Conservation (phyloP, 78 protist genomes). For the Guillardia theta region DNA sequence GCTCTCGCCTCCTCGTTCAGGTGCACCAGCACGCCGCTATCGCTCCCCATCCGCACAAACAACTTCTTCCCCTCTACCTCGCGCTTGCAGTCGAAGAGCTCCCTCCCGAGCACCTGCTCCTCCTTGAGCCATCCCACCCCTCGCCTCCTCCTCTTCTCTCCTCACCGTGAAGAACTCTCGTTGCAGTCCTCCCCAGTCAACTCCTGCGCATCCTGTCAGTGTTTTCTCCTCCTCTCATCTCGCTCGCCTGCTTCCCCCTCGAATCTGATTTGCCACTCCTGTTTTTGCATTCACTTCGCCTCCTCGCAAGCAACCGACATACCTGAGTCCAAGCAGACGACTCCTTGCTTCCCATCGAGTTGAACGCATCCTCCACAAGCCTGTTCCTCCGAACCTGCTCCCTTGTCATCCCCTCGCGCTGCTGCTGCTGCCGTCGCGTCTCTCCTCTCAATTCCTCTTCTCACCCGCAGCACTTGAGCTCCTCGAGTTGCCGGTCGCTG, state of each 20-base stretch:
- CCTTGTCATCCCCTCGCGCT: not conserved
- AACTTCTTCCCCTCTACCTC: not conserved
- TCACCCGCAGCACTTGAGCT: not conserved
- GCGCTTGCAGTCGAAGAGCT: not conserved
- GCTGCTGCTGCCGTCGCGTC: not conserved
- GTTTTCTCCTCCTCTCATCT: no score
- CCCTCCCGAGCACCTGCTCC: not conserved
- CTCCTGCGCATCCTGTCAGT: no score
- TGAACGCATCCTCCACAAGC: not conserved
- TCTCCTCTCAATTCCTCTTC: not conserved
- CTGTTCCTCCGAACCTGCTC: not conserved
- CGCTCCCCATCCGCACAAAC: not conserved
- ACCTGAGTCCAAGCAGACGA: not conserved
- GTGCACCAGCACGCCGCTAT: not conserved
- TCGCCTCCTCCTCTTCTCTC: no score
- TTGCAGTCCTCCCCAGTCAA: slow-evolving; percentile 19
- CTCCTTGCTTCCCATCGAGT: not conserved
- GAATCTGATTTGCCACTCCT: not conserved
- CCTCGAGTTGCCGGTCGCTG: not conserved
- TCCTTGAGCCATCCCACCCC: no score
- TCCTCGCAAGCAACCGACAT: not conserved
- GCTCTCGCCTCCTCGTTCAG: no score
- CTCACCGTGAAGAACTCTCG: not conserved
- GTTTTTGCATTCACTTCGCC: not conserved
- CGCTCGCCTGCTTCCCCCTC: not conserved